Percentiles rank a stretch among this genome's conserved stretches.
Conservation (phyloP, 257 asterid genomes). For the Oldenlandia corymbosa region DNA sequence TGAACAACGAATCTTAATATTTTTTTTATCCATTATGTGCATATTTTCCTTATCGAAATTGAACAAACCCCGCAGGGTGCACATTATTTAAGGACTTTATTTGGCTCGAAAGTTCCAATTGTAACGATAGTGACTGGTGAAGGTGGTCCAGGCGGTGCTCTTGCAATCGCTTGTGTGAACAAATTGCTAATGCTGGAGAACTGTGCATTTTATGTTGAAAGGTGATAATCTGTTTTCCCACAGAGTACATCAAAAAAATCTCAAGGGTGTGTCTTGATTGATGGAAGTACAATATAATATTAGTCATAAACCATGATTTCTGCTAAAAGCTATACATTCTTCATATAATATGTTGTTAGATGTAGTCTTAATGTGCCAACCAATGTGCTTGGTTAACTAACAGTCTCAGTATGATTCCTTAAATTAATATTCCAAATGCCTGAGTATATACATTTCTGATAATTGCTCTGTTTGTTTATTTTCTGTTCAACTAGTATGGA, state of each 20-base stretch:
- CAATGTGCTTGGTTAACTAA: too few relatives aligned
- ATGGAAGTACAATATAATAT: not conserved
- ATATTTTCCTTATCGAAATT: not conserved
- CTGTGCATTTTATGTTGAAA: conserved; percentile 47
- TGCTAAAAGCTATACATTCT: too few relatives aligned
- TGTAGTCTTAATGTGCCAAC: too few relatives aligned
- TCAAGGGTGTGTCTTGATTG: not conserved
- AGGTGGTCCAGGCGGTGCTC: conserved; percentile 68
- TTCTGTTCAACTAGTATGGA: conserved; percentile 32
- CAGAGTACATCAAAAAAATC: too few relatives aligned
- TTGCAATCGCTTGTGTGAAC: conserved; percentile 49
- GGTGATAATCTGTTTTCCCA: conserved; percentile 36
- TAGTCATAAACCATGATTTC: too few relatives aligned
- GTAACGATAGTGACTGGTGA: conserved; percentile 44
- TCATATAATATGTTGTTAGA: not conserved
- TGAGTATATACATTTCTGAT: not conserved
- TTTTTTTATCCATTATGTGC: too few relatives aligned
- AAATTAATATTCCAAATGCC: not conserved
- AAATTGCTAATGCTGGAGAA: conserved; percentile 51
- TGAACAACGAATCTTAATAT: too few relatives aligned
- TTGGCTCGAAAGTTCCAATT: conserved; percentile 47
- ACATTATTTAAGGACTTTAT: conserved; percentile 44
- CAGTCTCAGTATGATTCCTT: too few relatives aligned
- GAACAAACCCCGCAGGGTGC: conserved; percentile 37
- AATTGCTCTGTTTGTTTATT: not conserved